phyloP scores from a whole-genome alignment of 305 asterid species.

The Caryopteris hybrid region DNA sequence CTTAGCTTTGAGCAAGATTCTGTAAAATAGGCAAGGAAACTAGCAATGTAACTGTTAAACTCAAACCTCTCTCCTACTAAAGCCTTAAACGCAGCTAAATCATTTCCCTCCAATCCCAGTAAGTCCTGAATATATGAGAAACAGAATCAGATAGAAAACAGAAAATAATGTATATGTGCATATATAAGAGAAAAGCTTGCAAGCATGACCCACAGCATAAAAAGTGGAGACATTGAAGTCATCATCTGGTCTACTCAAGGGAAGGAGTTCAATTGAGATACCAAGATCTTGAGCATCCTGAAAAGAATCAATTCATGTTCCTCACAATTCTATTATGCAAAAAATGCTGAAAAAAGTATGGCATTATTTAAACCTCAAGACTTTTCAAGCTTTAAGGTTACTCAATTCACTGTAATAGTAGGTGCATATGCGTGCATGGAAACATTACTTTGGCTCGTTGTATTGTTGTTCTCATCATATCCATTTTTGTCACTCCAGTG shows the following conservation, averaged over 20 bases:
- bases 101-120: conserved; percentile 78
- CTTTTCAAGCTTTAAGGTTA: conserved; percentile 21
- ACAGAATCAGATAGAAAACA: conserved; percentile 13
- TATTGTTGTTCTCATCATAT: conserved; percentile 86
- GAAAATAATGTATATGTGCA: neutral
- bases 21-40: conserved; percentile 4
- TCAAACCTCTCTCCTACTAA: conserved; percentile 75
- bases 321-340: neutral
- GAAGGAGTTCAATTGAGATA: conserved; percentile 83
- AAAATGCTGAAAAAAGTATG: neutral
- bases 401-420: neutral
- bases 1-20: neutral
- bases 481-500: conserved; percentile 79
- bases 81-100: conserved; percentile 63
- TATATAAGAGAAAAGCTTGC: neutral
- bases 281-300: conserved; percentile 98
- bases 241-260: conserved; percentile 63
- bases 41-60: conserved; percentile 12
- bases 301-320: conserved; percentile 16
- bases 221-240: conserved; percentile 73
- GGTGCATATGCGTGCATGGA: conserved; percentile 11
- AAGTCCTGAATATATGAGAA: conserved; percentile 55
- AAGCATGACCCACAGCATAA: conserved; percentile 65
- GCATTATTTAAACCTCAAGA: neutral
- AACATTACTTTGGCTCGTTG: conserved; percentile 83